Base-by-base conservation (phyloP, 2,329 filamentous ascomycete genomes). In the Cercospora janseana region DNA sequence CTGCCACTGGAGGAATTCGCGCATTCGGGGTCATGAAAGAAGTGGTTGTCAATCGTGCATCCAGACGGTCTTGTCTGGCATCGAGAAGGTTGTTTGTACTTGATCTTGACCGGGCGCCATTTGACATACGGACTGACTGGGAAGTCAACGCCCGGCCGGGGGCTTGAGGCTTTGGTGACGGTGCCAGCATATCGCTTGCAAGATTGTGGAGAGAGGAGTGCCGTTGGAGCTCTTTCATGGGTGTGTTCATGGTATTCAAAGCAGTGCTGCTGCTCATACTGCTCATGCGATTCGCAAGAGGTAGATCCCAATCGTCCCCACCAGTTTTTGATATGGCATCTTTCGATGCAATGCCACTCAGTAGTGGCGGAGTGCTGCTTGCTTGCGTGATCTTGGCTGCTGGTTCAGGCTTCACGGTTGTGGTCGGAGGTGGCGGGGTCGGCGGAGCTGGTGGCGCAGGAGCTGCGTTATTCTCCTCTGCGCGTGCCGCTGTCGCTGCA, bases 21-120 rank as follows among this genome's bases (percentile, higher is more conserved):
- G 66, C 53, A 0, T 60, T 60, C 1, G 67, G 65, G 2, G 63
- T 55, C 20, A 67, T 66, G 59, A 73, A 68, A 0, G 68, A 70
- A 3, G 67, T 68, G 4, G 69, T 65, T 2, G 69, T 69, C 8
- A 66, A 58, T 16, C 67, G 64, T 44, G 69, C 70, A 13, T 67
- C 71, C 18, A 83, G 65, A 54, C 79, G 72, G 16, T 69, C 70
- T 56, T 81, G 77, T 2, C 81, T 75, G 59, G 79, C 74, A 5
- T 76, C 74, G 44, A 83, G 71, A 2, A 83, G 71, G 10, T 79
- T 53, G n/a, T 46, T 41, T 23, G 40, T 49, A 21, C 46, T 49
- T 18, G 37, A 42, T 18, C 23, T 49, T 7, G 16, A 27, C 43
- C 64, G 43, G 51, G 68, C 28, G 63, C 64, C 29, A 24, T 56